A percentile compares a stretch with the other conserved stretches of the same genome.
Conservation (phyloP, 768 basidiomycete genomes). For the Kwoniella botswanensis region DNA sequence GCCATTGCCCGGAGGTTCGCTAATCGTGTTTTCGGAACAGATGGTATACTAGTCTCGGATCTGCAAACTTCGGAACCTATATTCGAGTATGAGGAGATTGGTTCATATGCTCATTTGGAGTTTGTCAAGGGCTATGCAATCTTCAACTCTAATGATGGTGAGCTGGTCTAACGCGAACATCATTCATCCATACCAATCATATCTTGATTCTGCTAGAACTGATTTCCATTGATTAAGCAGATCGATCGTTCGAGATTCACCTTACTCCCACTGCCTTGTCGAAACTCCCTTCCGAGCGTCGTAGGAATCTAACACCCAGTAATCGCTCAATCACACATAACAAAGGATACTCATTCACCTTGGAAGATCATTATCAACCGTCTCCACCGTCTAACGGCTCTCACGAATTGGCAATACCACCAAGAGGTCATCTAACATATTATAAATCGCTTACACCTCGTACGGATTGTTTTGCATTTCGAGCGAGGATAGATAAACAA, state of each 20-base stretch:
- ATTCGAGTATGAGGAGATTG: constrained; percentile 26
- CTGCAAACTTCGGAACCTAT: constrained; percentile 20
- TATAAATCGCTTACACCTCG: constrained; percentile 38
- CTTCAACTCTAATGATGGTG: constrained; percentile 39
- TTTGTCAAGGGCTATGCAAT: constrained; percentile 42
- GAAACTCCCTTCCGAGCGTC: constrained; percentile 7
- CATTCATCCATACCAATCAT: not conserved
- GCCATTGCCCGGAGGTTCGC: not conserved
- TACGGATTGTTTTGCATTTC: constrained; percentile 39
- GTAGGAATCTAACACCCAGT: not conserved
- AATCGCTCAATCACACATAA: constrained; percentile 11
- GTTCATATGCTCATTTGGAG: constrained; percentile 41
- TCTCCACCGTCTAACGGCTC: not conserved
- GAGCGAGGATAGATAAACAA: constrained; percentile 40
- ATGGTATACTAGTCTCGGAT: constrained; percentile 37
- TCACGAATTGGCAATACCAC: constrained; percentile 11
- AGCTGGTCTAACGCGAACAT: constrained; percentile 3
- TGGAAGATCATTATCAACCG: constrained; percentile 2
- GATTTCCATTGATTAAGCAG: constrained; percentile 7
- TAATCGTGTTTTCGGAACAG: constrained; percentile 8
- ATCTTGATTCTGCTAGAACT: not conserved
- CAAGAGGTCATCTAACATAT: constrained; percentile 40
- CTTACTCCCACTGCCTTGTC: constrained; percentile 37
- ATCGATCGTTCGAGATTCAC: constrained; percentile 37
- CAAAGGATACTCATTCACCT: constrained; percentile 20